phyloP scores from a whole-genome alignment of 768 basidiomycete species.

The Rhodotorula diobovata region DNA sequence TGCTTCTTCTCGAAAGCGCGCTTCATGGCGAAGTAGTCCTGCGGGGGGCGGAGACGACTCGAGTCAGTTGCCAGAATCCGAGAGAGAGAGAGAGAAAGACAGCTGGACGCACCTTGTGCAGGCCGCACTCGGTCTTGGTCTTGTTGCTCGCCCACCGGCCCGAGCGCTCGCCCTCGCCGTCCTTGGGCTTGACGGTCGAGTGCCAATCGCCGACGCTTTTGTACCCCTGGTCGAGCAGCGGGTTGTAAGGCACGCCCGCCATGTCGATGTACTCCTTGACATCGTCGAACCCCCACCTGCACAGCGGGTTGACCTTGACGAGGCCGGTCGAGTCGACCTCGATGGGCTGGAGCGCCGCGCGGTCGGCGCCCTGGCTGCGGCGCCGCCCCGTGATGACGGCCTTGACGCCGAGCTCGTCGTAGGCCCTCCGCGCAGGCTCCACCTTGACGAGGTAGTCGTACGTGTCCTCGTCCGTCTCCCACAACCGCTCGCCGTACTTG shows the following conservation, averaged over 20 bases:
- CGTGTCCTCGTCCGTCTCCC: conserved; percentile 78
- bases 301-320: conserved; percentile 90
- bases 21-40: conserved; percentile 73
- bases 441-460: conserved; percentile 96
- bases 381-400: conserved; percentile 93
- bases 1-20: conserved; percentile 46
- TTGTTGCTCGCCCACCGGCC: conserved; percentile 82
- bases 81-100: not conserved
- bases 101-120: conserved; percentile 59
- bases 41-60: not conserved
- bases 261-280: conserved; percentile 79
- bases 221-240: conserved; percentile 82
- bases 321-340: conserved; percentile 87
- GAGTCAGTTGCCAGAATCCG: not conserved
- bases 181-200: conserved; percentile 60
- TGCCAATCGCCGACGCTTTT: conserved; percentile 97
- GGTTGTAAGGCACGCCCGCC: conserved; percentile 81
- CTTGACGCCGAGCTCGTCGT: conserved; percentile 68
- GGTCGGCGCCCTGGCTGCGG: conserved; percentile 86
- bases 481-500: conserved; percentile 71
- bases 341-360: conserved; percentile 72
- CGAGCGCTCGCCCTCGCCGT: conserved; percentile 63
- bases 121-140: conserved; percentile 88
- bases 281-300: conserved; percentile 74
- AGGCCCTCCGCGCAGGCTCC: conserved; percentile 85